Evolutionary conservation across 1,284 basidiomycete species (phyloP), one percentile per base, ranked within the genome.

Genomic region (Papiliotrema terrestris): DNA sequence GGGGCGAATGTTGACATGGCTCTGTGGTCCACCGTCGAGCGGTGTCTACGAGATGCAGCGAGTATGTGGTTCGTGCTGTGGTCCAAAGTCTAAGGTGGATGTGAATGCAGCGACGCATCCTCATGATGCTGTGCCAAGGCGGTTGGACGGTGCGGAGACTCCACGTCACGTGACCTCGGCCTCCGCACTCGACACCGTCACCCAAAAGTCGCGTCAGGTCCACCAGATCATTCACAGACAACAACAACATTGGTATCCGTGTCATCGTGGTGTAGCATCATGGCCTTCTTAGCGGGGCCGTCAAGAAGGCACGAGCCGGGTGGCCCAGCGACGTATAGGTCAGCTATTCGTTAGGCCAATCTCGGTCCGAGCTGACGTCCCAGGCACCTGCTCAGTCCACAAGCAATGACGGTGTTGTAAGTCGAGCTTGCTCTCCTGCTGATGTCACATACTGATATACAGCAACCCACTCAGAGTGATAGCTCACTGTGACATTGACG

Each of bases 401-500:
- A 71, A 45, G 68, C 73, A 8, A 68, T 75, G 65, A 75, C 69
- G 1, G 66, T 67, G 4, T 68, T 62, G 72, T 73, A 47, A 54
- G 68, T 37, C 38, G 35, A 15, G 2, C 13, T 47, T 17, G 20
- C 22, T 17, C 23, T 52, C n/a, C 38, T n/a, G 19, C n/a, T 37
- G 9, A 37, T 23, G 22, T 15, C 17, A 49, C 38, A 38, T 35
- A 44, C 37, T 46, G n/a, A 26, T 13, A 3, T 17, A 15, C 37
- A 73, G 71, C 43, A 73, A 74, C 51, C 71, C 71, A 1, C 56
- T 74, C 1, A 69, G 82, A 8, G 78, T 80, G 6, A 82, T 98
- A 38, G 91, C 91, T 0, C 86, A 97, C 47, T 93, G 91, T 72
- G 95, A 98, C 69, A 90, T 88, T 66, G 93, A 96, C 75, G 92